These are phyloP conservation scores for Cornus suecica DNA, from an alignment of 148 eudicot genomes.

Conservation along the genomic window DNA sequence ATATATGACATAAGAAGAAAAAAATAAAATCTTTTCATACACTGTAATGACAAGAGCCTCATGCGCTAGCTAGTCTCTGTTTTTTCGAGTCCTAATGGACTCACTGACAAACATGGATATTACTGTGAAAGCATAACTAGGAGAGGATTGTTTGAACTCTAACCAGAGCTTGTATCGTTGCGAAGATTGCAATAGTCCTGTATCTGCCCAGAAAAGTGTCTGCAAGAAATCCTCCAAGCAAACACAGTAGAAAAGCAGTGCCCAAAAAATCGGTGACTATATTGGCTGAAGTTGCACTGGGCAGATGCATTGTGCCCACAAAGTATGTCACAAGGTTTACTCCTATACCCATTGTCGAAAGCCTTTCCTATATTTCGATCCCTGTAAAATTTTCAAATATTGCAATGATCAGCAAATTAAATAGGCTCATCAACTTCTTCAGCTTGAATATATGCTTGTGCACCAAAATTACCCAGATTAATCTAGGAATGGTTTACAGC, in stretches of 20 bases:
- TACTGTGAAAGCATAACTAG: too few species aligned
- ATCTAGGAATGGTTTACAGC: too few species aligned
- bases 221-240: constrained; percentile 85
- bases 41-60: too few species aligned
- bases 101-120: too few species aligned
- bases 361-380: constrained; percentile 84
- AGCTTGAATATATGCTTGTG: too few species aligned
- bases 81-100: too few species aligned
- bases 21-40: too few species aligned
- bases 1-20: too few species aligned
- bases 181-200: constrained; percentile 68
- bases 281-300: constrained; percentile 78
- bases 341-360: constrained; percentile 95
- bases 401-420: too few species aligned
- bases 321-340: constrained; percentile 92
- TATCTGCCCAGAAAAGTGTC: constrained; percentile 85
- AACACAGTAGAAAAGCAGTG: constrained; percentile 65
- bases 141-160: constrained; percentile 1
- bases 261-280: constrained; percentile 89
- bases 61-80: too few species aligned
- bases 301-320: constrained; percentile 70
- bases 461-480: too few species aligned
- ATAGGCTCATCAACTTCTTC: too few species aligned
- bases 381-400: constrained; percentile 34
- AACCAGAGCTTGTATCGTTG: constrained; percentile 59